Percentiles rank a stretch among this genome's conserved stretches.
These are phyloP conservation scores for Chlorencoelia australis DNA, from an alignment of 2,329 filamentous ascomycete genomes.

Conservation along the genomic window DNA sequence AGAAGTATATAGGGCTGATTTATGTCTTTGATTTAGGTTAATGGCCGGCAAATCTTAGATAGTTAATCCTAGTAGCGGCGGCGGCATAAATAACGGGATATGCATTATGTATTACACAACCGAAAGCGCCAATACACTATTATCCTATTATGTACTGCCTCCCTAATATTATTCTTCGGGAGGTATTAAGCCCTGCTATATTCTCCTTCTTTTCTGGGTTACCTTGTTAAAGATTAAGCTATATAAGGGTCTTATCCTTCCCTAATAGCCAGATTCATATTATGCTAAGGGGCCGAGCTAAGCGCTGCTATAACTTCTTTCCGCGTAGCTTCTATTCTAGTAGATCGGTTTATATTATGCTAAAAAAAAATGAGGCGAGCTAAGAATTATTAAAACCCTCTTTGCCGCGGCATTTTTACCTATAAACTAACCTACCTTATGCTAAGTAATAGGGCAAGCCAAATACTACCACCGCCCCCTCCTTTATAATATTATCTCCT, in stretches of 20 bases:
- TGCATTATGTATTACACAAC: background rate
- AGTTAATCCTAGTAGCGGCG: background rate
- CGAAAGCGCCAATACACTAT: constrained; percentile 1
- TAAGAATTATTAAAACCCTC: constrained; percentile 1
- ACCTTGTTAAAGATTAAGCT: no score
- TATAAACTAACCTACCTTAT: background rate
- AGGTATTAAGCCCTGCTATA: constrained; percentile 2
- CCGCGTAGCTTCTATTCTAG: constrained; percentile 1
- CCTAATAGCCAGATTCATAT: constrained; percentile 5
- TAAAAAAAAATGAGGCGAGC: constrained; percentile 1
- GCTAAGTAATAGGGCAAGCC: background rate
- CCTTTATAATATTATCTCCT: background rate
- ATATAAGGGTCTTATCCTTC: constrained; percentile 3
- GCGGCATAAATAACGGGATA: no score
- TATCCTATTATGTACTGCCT: constrained; percentile 3
- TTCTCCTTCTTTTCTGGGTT: constrained; percentile 2
- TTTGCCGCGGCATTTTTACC: background rate
- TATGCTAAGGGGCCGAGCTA: constrained; percentile 2
- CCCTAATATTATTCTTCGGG: constrained; percentile 2
- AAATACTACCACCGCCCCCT: background rate
- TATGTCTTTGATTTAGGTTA: background rate
- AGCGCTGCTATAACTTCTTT: constrained; percentile 4
- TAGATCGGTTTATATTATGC: background rate
- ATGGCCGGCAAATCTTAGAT: background rate
- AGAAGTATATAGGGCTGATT: background rate